A percentile compares a stretch with the other conserved stretches of the same genome.
phyloP scores from a whole-genome alignment of 768 basidiomycete genomes.

The Boletus tylopilopsis region DNA sequence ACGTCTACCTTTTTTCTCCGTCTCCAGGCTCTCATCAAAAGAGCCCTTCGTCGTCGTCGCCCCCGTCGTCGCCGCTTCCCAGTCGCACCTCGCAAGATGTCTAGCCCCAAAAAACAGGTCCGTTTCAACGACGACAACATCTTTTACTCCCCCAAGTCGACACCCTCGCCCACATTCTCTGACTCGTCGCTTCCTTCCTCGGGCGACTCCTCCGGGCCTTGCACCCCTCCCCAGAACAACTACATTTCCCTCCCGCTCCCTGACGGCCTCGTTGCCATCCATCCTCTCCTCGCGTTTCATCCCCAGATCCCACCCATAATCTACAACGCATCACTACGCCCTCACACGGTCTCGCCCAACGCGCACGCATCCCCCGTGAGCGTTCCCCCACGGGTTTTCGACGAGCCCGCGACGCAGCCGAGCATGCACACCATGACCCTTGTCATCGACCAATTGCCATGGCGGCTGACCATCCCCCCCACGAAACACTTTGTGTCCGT shows the following conservation, averaged over 20 bases:
- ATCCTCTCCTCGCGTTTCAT: conserved; percentile 29
- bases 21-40: conserved; percentile 9
- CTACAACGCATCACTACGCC: conserved; percentile 20
- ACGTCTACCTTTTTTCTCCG: conserved; percentile 7
- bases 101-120: conserved; percentile 24
- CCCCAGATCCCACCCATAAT: conserved; percentile 20
- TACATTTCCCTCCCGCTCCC: conserved; percentile 20
- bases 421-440: conserved; percentile 28
- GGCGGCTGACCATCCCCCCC: conserved; percentile 31
- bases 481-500: conserved; percentile 34
- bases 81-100: conserved; percentile 15
- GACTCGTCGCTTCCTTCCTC: conserved; percentile 31
- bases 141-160: conserved; percentile 28
- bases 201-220: conserved; percentile 27
- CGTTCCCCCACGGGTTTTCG: conserved; percentile 21
- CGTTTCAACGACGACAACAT: conserved; percentile 32
- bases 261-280: conserved; percentile 26
- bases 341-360: conserved; percentile 22
- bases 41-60: conserved; percentile 11
- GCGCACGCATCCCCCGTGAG: conserved; percentile 23
- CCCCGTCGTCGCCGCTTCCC: conserved; percentile 9
- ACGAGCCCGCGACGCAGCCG: conserved; percentile 32
- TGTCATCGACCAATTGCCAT: conserved; percentile 30
- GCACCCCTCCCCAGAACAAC: conserved; percentile 28
- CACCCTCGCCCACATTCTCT: conserved; percentile 25